Evolutionary conservation across 805 yeast genomes (phyloP).

Genomic region (Kluyveromyces nonfermentans): DNA sequence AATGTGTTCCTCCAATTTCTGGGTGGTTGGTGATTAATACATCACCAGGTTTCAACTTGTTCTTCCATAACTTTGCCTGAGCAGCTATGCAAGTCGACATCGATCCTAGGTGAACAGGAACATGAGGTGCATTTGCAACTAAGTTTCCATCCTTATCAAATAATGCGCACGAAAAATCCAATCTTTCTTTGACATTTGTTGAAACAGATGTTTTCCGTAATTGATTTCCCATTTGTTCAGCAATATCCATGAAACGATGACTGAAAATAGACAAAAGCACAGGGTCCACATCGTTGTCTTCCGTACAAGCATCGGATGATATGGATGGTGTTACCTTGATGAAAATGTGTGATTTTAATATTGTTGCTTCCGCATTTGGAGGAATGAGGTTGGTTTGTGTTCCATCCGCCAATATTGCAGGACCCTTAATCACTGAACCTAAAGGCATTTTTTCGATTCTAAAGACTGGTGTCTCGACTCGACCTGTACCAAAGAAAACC

Average conservation of each 20-base stretch:
- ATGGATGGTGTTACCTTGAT: slow-evolving; percentile 25
- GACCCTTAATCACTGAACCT: slow-evolving; percentile 54
- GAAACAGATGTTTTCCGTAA: slow-evolving; percentile 72
- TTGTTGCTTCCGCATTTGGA: slow-evolving; percentile 47
- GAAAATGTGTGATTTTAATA: slow-evolving; percentile 54
- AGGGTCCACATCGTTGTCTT: slow-evolving; percentile 45
- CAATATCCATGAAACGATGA: slow-evolving; percentile 82
- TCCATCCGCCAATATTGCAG: slow-evolving; percentile 68
- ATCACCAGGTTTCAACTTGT: slow-evolving; percentile 60
- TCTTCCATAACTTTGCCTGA: slow-evolving; percentile 58
- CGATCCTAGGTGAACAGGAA: slow-evolving; percentile 80
- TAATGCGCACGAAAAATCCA: slow-evolving; percentile 79
- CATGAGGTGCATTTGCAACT: slow-evolving; percentile 83
- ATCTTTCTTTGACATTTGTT: slow-evolving; percentile 73
- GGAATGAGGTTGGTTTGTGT: slow-evolving; percentile 74
- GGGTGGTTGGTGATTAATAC: slow-evolving; percentile 76
- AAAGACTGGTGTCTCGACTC: slow-evolving; percentile 45
- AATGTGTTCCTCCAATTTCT: slow-evolving; percentile 75
- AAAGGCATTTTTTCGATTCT: slow-evolving; percentile 41
- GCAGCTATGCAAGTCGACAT: slow-evolving; percentile 72
- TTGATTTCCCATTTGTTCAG: slow-evolving; percentile 82
- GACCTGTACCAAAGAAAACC: slow-evolving; percentile 49
- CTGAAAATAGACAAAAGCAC: slow-evolving; percentile 67
- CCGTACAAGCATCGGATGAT: slow-evolving; percentile 12
- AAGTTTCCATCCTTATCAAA: slow-evolving; percentile 69